These are phyloP conservation scores for Trypanosoma platydactyli DNA, from an alignment of 208 protist genomes.

Conservation along the genomic window DNA sequence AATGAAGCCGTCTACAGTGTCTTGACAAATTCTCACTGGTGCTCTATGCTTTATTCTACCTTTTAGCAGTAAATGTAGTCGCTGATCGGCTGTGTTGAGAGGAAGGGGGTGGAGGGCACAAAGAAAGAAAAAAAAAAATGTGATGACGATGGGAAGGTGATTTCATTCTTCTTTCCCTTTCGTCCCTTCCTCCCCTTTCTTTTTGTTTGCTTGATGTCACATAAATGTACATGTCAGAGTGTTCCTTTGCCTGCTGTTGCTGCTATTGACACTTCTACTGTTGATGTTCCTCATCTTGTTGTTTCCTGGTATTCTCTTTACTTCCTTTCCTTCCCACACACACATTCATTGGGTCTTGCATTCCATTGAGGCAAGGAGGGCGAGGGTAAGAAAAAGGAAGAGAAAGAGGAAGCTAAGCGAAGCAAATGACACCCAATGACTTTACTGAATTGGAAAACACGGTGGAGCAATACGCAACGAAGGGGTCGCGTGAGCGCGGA, in stretches of 20 bases:
- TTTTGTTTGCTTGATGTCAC: slow-evolving; percentile 19
- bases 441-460: slow-evolving; percentile 45
- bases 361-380: not conserved
- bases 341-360: not conserved
- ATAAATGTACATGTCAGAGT: no score
- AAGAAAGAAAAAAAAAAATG: slow-evolving; percentile 7
- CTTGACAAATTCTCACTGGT: no score
- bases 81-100: not conserved
- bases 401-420: slow-evolving; percentile 9
- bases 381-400: no score
- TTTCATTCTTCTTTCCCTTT: slow-evolving; percentile 1
- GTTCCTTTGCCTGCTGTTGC: no score
- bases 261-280: no score
- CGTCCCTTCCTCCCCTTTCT: not conserved
- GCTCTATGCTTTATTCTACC: no score
- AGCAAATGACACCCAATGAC: slow-evolving; percentile 15
- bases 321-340: not conserved
- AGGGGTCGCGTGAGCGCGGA: slow-evolving; percentile 32
- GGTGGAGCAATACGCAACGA: slow-evolving; percentile 55
- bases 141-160: not conserved
- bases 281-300: slow-evolving; percentile 18
- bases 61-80: no score
- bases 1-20: no score
- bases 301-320: slow-evolving; percentile 10
- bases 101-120: slow-evolving; percentile 2